Conservation (phyloP, 1,284 basidiomycete genomes). For the Ceratobasidium sp. region DNA sequence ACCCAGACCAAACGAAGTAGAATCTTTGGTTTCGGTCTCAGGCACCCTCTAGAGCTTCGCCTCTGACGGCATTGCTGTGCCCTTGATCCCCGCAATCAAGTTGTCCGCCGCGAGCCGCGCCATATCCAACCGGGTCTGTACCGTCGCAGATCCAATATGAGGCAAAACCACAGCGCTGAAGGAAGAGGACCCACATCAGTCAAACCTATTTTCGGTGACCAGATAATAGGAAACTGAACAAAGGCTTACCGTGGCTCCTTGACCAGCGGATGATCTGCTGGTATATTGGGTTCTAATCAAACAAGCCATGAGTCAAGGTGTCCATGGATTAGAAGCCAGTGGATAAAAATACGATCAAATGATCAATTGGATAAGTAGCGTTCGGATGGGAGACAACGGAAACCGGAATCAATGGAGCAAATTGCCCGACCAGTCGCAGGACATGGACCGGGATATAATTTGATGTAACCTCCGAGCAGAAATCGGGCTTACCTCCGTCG, state of each 20-base stretch:
- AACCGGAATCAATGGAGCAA: no score
- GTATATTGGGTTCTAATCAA: conserved; percentile 76
- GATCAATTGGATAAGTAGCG: no score
- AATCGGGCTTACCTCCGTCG: conserved; percentile 59
- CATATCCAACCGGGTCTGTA: conserved; percentile 85
- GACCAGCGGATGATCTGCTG: conserved; percentile 77
- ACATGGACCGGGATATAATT: no score
- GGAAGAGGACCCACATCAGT: conserved; percentile 38
- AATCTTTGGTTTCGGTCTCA: background rate
- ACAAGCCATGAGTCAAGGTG: background rate
- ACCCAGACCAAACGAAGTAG: background rate
- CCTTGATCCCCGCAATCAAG: conserved; percentile 58
- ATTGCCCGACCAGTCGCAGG: no score
- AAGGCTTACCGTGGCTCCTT: conserved; percentile 68
- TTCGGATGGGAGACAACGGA: no score
- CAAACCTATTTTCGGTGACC: background rate
- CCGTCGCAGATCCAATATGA: conserved; percentile 89
- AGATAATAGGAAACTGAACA: background rate
- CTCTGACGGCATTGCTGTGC: conserved; percentile 39
- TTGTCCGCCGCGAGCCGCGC: conserved; percentile 74
- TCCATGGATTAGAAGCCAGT: no score
- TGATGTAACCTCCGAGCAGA: no score
- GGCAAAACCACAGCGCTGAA: conserved; percentile 79
- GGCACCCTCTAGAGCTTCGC: conserved; percentile 7
- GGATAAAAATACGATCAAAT: no score